phyloP scores from a whole-genome alignment of 2,329 filamentous ascomycete species.

The Colletotrichum sp. region DNA sequence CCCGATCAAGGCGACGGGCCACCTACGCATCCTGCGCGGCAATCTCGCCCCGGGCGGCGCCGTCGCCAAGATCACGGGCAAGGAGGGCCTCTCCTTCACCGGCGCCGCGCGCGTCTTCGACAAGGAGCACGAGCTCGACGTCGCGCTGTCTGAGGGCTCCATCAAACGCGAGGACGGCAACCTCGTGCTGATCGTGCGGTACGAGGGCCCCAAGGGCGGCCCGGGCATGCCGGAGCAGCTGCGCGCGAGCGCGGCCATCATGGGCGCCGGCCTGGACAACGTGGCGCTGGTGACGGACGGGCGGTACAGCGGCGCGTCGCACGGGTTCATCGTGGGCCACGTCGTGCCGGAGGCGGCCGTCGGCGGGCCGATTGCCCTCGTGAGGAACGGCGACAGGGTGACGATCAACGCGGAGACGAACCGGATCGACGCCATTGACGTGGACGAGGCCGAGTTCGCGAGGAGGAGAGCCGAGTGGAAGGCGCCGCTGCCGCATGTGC shows the following conservation, averaged over 20 bases:
- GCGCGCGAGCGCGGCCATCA: constrained; percentile 85
- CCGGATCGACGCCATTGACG: constrained; percentile 68
- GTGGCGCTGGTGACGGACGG: constrained; percentile 93
- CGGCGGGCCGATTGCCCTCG: constrained; percentile 86
- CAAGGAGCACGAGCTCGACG: constrained; percentile 81
- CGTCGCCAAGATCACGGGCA: constrained; percentile 95
- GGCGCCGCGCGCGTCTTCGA: constrained; percentile 86
- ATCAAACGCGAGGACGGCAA: constrained; percentile 66
- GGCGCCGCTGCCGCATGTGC: constrained; percentile 73
- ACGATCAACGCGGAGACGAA: constrained; percentile 87
- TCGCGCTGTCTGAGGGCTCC: constrained; percentile 74
- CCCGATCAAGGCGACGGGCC: constrained; percentile 82
- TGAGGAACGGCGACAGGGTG: constrained; percentile 79
- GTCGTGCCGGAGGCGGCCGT: constrained; percentile 89
- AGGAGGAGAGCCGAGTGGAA: constrained; percentile 71
- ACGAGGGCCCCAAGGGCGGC: constrained; percentile 91
- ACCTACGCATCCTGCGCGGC: constrained; percentile 86
- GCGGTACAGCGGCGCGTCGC: constrained; percentile 84
- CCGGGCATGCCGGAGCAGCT: constrained; percentile 97
- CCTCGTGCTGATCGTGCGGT: constrained; percentile 87
- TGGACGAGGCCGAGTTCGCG: constrained; percentile 73
- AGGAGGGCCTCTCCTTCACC: constrained; percentile 84
- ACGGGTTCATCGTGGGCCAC: constrained; percentile 94
- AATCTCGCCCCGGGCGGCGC: constrained; percentile 89
- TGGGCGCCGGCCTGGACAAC: constrained; percentile 88